These are phyloP conservation scores for Monosporascus sp. DNA, from an alignment of 2,329 filamentous ascomycete species.

Conservation along the genomic window DNA sequence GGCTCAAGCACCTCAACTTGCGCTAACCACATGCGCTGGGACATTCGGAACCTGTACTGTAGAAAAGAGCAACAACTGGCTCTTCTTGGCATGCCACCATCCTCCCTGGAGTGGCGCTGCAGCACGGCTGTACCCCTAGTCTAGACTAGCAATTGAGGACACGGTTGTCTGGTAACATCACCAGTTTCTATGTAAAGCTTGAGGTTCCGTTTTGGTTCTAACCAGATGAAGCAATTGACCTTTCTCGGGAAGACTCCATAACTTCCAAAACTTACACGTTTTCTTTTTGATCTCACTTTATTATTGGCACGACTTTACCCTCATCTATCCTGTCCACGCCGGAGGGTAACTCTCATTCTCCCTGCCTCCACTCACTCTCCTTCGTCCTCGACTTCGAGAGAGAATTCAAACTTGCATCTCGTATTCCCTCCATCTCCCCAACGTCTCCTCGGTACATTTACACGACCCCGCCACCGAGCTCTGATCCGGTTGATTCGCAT, in stretches of 20 bases:
- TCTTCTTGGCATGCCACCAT: no score
- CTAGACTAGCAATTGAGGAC: constrained; percentile 24
- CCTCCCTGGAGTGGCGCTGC: no score
- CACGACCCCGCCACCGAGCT: neutral
- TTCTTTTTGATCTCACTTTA: neutral
- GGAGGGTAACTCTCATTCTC: no score
- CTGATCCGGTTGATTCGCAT: neutral
- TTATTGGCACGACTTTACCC: neutral
- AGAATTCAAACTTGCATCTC: no score
- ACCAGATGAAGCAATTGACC: constrained; percentile 1
- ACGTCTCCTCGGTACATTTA: neutral
- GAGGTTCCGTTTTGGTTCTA: neutral
- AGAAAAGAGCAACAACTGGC: no score
- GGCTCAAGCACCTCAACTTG: no score
- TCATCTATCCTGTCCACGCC: no score
- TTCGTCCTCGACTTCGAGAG: no score
- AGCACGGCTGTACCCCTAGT: no score
- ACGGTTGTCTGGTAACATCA: constrained; percentile 26
- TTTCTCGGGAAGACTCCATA: neutral
- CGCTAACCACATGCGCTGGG: no score
- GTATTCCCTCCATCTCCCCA: neutral
- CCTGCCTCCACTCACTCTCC: no score
- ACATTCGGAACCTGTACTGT: no score
- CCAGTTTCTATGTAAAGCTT: constrained; percentile 6
- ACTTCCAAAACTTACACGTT: constrained; percentile 2